These are phyloP conservation scores for Chiua sp. DNA, from an alignment of 1,284 basidiomycete species.

Conservation along the genomic window DNA sequence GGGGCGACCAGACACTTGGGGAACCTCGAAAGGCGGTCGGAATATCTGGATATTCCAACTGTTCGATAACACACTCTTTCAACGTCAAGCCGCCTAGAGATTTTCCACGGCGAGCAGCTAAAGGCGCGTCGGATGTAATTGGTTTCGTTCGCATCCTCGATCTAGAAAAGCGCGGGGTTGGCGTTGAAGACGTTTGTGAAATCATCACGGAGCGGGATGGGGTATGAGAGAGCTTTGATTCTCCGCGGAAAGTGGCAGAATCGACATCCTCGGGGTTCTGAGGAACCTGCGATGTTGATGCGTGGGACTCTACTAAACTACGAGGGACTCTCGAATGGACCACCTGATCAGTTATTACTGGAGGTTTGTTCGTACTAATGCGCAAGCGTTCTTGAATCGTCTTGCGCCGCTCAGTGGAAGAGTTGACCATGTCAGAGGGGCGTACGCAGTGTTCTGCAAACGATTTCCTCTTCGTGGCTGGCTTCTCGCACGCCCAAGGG, in stretches of 20 bases:
- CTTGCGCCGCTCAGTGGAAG: slow-evolving; percentile 31
- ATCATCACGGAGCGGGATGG: slow-evolving; percentile 3
- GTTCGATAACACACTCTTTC: slow-evolving; percentile 29
- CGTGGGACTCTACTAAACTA: slow-evolving; percentile 3
- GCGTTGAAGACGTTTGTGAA: slow-evolving; percentile 1
- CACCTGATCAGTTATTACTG: slow-evolving; percentile 1
- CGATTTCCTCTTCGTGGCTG: slow-evolving; percentile 44
- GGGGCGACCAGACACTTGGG: slow-evolving; percentile 51
- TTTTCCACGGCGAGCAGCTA: slow-evolving; percentile 61
- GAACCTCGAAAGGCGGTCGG: slow-evolving; percentile 67
- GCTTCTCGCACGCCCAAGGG: slow-evolving; percentile 49
- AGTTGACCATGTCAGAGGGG: slow-evolving; percentile 44
- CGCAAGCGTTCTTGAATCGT: slow-evolving; percentile 8
- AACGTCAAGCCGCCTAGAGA: slow-evolving; percentile 48
- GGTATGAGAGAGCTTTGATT: slow-evolving; percentile 8
- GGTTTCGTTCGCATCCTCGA: neutral
- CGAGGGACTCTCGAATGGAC: slow-evolving; percentile 2
- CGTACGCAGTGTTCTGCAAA: slow-evolving; percentile 58
- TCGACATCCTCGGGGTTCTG: slow-evolving; percentile 14
- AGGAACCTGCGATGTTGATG: slow-evolving; percentile 2
- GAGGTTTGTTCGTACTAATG: slow-evolving; percentile 1
- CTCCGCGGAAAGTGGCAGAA: slow-evolving; percentile 6
- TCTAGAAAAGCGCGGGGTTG: slow-evolving; percentile 3
- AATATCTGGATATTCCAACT: slow-evolving; percentile 57
- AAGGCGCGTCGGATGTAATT: slow-evolving; percentile 32